phyloP scores from a whole-genome alignment of 768 basidiomycete species.

The Mrakia gelida region DNA sequence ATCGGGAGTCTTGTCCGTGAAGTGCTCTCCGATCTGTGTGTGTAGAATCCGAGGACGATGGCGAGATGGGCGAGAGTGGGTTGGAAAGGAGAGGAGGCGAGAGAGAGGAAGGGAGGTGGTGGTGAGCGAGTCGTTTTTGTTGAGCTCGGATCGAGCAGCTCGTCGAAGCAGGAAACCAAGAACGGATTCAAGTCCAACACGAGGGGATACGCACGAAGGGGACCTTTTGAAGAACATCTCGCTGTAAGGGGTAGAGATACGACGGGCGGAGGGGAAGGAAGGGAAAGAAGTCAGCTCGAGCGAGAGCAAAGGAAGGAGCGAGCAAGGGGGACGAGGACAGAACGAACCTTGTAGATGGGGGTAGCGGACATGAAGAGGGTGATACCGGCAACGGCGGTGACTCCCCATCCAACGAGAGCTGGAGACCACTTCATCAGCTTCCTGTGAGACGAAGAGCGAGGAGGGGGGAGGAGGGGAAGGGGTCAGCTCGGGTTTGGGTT shows the following conservation, averaged over 20 bases:
- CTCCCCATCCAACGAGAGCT: conserved; percentile 23
- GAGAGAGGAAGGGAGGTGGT: neutral
- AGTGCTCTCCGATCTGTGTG: conserved; percentile 29
- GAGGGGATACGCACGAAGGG: conserved; percentile 1
- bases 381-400: conserved; percentile 18
- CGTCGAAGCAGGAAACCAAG: too few species aligned
- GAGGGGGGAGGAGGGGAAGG: neutral
- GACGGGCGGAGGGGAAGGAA: neutral
- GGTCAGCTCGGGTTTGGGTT: neutral
- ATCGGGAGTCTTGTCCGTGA: conserved; percentile 28
- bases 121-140: neutral
- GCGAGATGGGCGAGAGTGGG: neutral
- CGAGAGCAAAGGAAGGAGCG: neutral
- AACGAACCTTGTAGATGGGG: conserved; percentile 32
- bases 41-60: neutral
- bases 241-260: neutral
- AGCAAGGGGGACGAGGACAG: neutral
- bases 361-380: conserved; percentile 29
- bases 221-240: conserved; percentile 23
- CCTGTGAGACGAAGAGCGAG: conserved; percentile 2
- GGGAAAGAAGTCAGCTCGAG: neutral
- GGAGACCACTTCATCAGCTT: conserved; percentile 18
- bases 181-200: neutral
- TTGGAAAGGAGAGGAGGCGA: neutral
- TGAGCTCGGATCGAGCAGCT: neutral